Evolutionary conservation across 345 rosid species (phyloP).

Genomic region (Rhodamnia argentea): DNA sequence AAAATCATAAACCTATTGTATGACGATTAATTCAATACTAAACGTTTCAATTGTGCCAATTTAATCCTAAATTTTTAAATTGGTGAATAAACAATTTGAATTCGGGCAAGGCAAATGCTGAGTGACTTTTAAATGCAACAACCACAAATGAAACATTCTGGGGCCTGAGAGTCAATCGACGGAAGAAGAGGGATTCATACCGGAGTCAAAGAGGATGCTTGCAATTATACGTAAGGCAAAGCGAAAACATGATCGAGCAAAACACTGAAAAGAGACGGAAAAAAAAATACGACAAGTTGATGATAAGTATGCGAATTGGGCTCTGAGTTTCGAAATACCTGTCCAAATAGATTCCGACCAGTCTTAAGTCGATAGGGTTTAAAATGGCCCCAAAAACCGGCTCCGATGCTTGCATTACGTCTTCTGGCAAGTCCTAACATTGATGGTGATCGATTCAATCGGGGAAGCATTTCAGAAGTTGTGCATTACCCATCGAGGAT

Average conservation of each 20-base stretch:
- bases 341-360: background rate
- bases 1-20: no score
- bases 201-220: no score
- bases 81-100: background rate
- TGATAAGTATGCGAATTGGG: background rate
- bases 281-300: background rate
- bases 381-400: no score
- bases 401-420: no score
- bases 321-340: background rate
- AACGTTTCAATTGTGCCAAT: no score
- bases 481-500: background rate
- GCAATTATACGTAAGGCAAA: background rate
- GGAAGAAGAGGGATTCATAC: background rate
- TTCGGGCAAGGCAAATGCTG: background rate
- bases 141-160: background rate
- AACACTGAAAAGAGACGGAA: background rate
- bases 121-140: background rate
- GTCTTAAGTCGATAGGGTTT: background rate
- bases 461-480: background rate
- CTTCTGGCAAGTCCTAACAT: no score
- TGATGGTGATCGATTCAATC: background rate
- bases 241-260: background rate
- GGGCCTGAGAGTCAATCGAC: background rate
- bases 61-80: no score
- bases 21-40: no score